These are phyloP conservation scores for Arachis stenosperma DNA, from an alignment of 306 rosid genomes.

Conservation along the genomic window DNA sequence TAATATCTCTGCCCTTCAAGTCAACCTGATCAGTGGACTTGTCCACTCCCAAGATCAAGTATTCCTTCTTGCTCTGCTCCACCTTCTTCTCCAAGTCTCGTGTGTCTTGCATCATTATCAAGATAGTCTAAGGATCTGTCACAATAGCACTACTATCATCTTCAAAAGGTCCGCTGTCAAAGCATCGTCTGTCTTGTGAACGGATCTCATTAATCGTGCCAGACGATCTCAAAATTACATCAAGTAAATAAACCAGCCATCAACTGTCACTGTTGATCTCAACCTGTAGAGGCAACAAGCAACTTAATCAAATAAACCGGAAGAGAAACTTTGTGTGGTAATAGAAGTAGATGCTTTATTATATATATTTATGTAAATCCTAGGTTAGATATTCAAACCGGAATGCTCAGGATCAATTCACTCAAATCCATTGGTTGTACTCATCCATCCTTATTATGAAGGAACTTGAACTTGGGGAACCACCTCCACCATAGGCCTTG, in stretches of 20 bases:
- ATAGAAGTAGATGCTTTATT: not conserved
- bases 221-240: slow-evolving; percentile 7
- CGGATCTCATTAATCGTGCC: slow-evolving; percentile 12
- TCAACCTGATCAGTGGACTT: not conserved
- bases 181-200: slow-evolving; percentile 23
- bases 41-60: slow-evolving; percentile 26
- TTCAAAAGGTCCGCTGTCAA: not conserved
- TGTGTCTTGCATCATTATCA: slow-evolving; percentile 16
- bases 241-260: slow-evolving; percentile 8
- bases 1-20: slow-evolving; percentile 22
- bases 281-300: slow-evolving; percentile 15
- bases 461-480: slow-evolving; percentile 44
- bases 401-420: slow-evolving; percentile 37
- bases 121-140: slow-evolving; percentile 1
- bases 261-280: slow-evolving; percentile 16
- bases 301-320: not conserved
- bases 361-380: not conserved
- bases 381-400: slow-evolving; percentile 43
- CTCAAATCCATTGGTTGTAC: slow-evolving; percentile 73
- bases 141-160: slow-evolving; percentile 13
- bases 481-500: no score
- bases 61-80: slow-evolving; percentile 29
- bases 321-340: slow-evolving; percentile 2
- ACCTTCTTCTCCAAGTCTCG: slow-evolving; percentile 24
- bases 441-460: slow-evolving; percentile 89